phyloP scores from a whole-genome alignment of 2,329 filamentous ascomycete genomes.

The Aspergillus sergii region DNA sequence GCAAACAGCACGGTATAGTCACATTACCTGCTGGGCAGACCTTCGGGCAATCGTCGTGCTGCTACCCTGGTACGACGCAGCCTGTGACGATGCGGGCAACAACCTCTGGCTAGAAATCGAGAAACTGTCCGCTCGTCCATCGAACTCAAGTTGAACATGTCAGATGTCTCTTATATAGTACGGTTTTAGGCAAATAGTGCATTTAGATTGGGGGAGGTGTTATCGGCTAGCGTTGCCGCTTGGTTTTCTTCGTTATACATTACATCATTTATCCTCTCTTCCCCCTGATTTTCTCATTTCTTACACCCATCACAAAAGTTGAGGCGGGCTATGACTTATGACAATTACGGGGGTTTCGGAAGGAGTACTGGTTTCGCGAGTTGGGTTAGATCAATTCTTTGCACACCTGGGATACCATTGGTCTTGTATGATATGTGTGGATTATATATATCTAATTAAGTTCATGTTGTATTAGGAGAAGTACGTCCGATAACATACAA shows the following conservation, averaged over 20 bases:
- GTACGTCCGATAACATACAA: neutral
- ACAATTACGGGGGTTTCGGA: neutral
- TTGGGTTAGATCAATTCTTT: neutral
- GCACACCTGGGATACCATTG: neutral
- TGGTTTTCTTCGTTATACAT: neutral
- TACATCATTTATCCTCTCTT: neutral
- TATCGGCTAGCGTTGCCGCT: neutral
- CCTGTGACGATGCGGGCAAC: conserved; percentile 35
- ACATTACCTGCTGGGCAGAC: conserved; percentile 29
- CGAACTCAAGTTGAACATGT: neutral
- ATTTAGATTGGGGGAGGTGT: neutral
- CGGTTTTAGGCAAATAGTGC: neutral
- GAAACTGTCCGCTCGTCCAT: neutral
- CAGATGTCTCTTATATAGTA: neutral
- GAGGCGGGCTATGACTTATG: neutral
- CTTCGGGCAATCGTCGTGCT: conserved; percentile 27
- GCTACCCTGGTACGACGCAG: conserved; percentile 40
- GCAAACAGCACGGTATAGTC: conserved; percentile 21
- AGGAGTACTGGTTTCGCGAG: neutral
- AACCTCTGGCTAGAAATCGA: conserved; percentile 32
- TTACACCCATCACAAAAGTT: neutral
- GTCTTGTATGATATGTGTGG: neutral
- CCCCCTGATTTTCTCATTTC: neutral
- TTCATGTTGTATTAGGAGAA: neutral
- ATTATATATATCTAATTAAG: neutral